Evolutionary conservation across 2,329 filamentous ascomycete genomes (phyloP).

Genomic region (Aspergillus piperis): DNA sequence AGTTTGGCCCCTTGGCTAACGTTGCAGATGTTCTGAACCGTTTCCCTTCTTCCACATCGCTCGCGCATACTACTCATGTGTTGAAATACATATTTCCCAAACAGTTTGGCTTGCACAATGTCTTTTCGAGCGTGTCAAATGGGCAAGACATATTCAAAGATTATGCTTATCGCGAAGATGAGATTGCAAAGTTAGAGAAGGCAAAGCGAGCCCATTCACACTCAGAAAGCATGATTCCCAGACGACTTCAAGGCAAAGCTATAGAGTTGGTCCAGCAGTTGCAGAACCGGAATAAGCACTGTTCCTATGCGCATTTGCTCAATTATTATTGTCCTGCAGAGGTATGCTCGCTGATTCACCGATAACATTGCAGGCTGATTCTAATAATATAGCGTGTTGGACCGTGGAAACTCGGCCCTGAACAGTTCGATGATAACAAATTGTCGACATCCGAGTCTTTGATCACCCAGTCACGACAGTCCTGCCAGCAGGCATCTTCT

Average conservation of each 20-base stretch:
- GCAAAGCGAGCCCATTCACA: constrained; percentile 14
- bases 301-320: constrained; percentile 77
- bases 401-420: constrained; percentile 26
- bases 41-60: constrained; percentile 48
- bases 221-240: constrained; percentile 34
- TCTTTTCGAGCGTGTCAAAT: constrained; percentile 64
- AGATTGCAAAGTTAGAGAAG: constrained; percentile 56
- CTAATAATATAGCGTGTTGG: constrained; percentile 25
- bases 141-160: constrained; percentile 70
- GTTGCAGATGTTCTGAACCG: constrained; percentile 76
- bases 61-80: constrained; percentile 64
- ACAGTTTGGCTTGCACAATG: constrained; percentile 88
- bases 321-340: constrained; percentile 73
- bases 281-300: constrained; percentile 70
- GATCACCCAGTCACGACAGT: constrained; percentile 28
- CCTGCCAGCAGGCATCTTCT: constrained; percentile 14
- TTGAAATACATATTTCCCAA: constrained; percentile 93
- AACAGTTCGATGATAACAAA: background rate
- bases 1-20: background rate
- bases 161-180: constrained; percentile 81
- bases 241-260: constrained; percentile 62
- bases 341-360: constrained; percentile 36
- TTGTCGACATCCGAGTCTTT: constrained; percentile 23
- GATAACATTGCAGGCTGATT: background rate
- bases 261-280: constrained; percentile 65